phyloP scores from a whole-genome alignment of 805 yeast species.

The Zygoascus bituminiphila region DNA sequence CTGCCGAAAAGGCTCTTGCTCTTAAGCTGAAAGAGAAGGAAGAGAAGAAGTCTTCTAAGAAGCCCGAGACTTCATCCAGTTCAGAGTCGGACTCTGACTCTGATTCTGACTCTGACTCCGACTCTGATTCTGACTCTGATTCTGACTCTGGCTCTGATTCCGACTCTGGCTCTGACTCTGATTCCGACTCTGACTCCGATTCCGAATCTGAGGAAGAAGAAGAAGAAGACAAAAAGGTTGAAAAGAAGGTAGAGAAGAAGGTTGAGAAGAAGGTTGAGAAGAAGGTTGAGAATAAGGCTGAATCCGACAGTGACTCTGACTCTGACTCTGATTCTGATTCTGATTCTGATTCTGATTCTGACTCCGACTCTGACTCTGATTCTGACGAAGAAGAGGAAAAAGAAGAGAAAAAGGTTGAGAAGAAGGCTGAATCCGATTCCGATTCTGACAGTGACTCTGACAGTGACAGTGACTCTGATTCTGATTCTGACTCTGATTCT shows the following conservation, averaged over 20 bases:
- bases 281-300: constrained; percentile 4
- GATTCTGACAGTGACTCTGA: constrained; percentile 16
- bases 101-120: constrained; percentile 27
- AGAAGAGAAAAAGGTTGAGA: constrained; percentile 15
- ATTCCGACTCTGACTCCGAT: constrained; percentile 4
- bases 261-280: constrained; percentile 33
- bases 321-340: constrained; percentile 22
- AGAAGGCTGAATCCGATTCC: constrained; percentile 10
- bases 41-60: constrained; percentile 23
- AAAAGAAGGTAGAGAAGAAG: constrained; percentile 33
- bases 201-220: constrained; percentile 17
- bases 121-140: constrained; percentile 20
- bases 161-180: constrained; percentile 15
- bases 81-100: constrained; percentile 12
- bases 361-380: constrained; percentile 18
- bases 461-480: constrained; percentile 27
- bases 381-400: constrained; percentile 12
- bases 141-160: constrained; percentile 24
- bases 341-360: constrained; percentile 21
- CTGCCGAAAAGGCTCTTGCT: constrained; percentile 17
- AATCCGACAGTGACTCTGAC: constrained; percentile 12
- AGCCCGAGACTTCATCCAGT: constrained; percentile 10
- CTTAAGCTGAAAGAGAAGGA: constrained; percentile 39
- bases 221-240: background rate
- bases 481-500: constrained; percentile 22